A percentile compares a stretch with the other conserved stretches of the same genome.
Evolutionary conservation across 2,329 filamentous ascomycete genomes (phyloP).

Genomic region (Fusarium coffeatum): DNA sequence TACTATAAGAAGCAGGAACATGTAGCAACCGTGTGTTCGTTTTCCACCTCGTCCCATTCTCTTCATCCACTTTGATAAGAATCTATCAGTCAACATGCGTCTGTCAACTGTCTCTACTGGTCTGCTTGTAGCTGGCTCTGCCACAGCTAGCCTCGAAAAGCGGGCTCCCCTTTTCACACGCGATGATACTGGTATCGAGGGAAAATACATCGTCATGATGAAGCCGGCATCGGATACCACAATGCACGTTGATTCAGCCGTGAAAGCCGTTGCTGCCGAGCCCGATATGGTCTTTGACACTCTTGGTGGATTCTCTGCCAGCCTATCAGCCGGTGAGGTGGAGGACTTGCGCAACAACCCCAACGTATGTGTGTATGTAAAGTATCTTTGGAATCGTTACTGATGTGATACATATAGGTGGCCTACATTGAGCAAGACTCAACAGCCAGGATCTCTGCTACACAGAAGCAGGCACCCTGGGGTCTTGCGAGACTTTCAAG

Average conservation of each 20-base stretch:
- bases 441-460: not conserved
- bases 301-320: constrained; percentile 5
- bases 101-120: not conserved
- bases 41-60: not conserved
- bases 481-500: constrained; percentile 10
- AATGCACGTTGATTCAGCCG: not conserved
- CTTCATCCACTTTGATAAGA: not conserved
- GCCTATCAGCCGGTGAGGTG: not conserved
- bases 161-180: constrained; percentile 5
- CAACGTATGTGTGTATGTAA: not conserved
- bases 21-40: not conserved
- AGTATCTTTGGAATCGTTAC: rapidly evolving
- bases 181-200: not conserved
- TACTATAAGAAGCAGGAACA: not conserved
- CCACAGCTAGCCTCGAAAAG: not conserved
- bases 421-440: constrained; percentile 20
- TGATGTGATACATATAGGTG: not conserved
- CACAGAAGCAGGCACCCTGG: constrained; percentile 3
- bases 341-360: constrained; percentile 9
- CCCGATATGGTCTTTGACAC: constrained; percentile 12
- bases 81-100: not conserved
- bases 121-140: constrained; percentile 1
- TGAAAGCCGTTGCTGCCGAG: not conserved
- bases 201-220: constrained; percentile 21
- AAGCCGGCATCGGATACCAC: not conserved